A percentile compares a stretch with the other conserved stretches of the same genome.
These are phyloP conservation scores for Venturia oleaginea DNA, from an alignment of 2,329 filamentous ascomycete genomes.

Conservation along the genomic window DNA sequence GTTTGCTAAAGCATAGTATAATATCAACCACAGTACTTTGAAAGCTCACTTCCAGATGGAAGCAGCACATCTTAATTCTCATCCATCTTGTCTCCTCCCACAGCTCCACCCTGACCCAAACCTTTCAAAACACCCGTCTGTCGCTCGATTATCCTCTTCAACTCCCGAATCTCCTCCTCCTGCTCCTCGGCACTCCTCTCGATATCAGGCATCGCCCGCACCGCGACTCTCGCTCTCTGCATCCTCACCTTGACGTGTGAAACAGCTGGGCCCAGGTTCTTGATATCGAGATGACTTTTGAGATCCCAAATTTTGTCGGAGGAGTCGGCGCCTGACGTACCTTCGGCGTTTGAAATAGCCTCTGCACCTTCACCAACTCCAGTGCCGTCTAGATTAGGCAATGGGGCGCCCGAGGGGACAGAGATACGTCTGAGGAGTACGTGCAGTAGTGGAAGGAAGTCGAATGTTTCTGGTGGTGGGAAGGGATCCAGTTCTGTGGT, in stretches of 20 bases:
- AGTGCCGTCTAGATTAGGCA: constrained; percentile 21
- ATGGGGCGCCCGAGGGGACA: constrained; percentile 33
- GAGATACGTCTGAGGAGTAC: constrained; percentile 68
- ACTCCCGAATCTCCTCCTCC: constrained; percentile 56
- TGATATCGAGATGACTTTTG: constrained; percentile 44
- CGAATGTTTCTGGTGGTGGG: constrained; percentile 73
- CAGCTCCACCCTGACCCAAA: constrained; percentile 19
- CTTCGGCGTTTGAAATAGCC: constrained; percentile 8
- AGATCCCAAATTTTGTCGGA: not conserved
- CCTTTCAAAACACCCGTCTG: constrained; percentile 41
- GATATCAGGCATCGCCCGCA: constrained; percentile 62
- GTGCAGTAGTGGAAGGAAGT: constrained; percentile 74
- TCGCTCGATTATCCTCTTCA: constrained; percentile 54
- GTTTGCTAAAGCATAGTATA: not conserved
- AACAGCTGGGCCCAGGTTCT: constrained; percentile 71
- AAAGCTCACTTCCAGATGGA: not conserved
- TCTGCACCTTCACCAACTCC: constrained; percentile 21
- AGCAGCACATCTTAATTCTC: not conserved
- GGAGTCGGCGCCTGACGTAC: constrained; percentile 18
- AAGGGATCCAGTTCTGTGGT: constrained; percentile 32
- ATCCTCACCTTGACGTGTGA: constrained; percentile 76
- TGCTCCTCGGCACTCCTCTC: constrained; percentile 58
- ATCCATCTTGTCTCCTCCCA: not conserved
- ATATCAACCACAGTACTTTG: not conserved
- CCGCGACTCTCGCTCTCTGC: constrained; percentile 61